Base-by-base conservation (phyloP, 2,329 filamentous ascomycete genomes). In the Colletotrichum salicis region DNA sequence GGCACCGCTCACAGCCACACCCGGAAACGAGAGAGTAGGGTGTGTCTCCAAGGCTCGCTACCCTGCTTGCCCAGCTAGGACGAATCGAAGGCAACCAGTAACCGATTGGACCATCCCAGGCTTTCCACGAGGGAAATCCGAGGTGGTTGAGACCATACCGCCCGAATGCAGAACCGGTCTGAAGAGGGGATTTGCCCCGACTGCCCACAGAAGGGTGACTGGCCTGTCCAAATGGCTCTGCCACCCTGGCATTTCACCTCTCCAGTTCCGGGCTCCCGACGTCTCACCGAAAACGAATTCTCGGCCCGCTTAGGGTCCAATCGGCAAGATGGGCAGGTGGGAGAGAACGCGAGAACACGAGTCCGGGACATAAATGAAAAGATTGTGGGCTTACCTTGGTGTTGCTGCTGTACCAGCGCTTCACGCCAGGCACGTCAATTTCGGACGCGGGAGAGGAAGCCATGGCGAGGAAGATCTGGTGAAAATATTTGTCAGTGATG, bases 11-110 rank as follows among this genome's bases (percentile, higher is more conserved):
- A 59, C 63, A 48, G 56, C 31, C 63, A 66, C 48, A 66, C 64
- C 64, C 64, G 56, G 64, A 55, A 62, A 67, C 64, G 58, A 60
- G 64, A 67, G 64, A 52, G 57, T 67, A 52, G 64, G 64, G 64
- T 52, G 29, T 24, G 13, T 37, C 65, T 68, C 59, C 41, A 27
- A 64, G 61, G 37, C 55, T 22, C 54, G 66, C 58, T 64, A 48
- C 37, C 52, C 58, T 55, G 65, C 37, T 35, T 55, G 48, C 58
- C 58, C 65, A 63, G 45, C 64, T 29, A 54, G 58, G 13, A 48
- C 65, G 61, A 41, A 19, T 54, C 51, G 29, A 51, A 19, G n/a
- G 24, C 35, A 31, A 27, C 29, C 33, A 56, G 19, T 27, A 57
- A 29, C 51, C 58, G 1, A 52, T 58, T 68, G 65, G 35, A 11